Evolutionary conservation across 2,329 filamentous ascomycete species (phyloP).

Genomic region (Cladosporium velox): DNA sequence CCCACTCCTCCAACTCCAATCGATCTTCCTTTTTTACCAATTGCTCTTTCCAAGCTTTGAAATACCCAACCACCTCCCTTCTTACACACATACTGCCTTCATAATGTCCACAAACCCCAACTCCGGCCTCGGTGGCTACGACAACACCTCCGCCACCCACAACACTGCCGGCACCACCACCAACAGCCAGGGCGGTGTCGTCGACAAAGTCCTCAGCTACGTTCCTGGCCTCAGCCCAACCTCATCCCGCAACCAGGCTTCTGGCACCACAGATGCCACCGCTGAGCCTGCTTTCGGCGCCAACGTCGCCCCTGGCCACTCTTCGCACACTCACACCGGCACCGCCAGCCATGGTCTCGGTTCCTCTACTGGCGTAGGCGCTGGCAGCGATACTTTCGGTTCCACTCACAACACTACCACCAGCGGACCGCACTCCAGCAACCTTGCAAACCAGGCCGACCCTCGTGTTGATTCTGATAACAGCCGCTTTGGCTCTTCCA

Average conservation of each 20-base stretch:
- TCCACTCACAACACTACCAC: background rate
- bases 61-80: background rate
- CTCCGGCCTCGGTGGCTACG: background rate
- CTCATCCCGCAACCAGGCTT: background rate
- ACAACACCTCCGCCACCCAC: slow-evolving; percentile 8
- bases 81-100: background rate
- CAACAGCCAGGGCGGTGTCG: slow-evolving; percentile 21
- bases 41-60: background rate
- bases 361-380: background rate
- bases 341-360: background rate
- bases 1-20: background rate
- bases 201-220: slow-evolving; percentile 29
- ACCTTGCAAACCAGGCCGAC: background rate
- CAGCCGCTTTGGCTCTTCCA: background rate
- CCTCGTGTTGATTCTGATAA: background rate
- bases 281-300: slow-evolving; percentile 8
- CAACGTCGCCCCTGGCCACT: background rate
- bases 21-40: background rate
- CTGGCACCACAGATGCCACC: slow-evolving; percentile 11
- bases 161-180: background rate
- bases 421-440: background rate
- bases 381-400: background rate
- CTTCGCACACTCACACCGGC: background rate
- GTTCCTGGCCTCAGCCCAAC: slow-evolving; percentile 23
- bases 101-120: slow-evolving; percentile 18